Evolutionary conservation across 1,139 yeast genomes (phyloP), one percentile per base, ranked within the genome.

Genomic region (Suhomyces ambrosiae): DNA sequence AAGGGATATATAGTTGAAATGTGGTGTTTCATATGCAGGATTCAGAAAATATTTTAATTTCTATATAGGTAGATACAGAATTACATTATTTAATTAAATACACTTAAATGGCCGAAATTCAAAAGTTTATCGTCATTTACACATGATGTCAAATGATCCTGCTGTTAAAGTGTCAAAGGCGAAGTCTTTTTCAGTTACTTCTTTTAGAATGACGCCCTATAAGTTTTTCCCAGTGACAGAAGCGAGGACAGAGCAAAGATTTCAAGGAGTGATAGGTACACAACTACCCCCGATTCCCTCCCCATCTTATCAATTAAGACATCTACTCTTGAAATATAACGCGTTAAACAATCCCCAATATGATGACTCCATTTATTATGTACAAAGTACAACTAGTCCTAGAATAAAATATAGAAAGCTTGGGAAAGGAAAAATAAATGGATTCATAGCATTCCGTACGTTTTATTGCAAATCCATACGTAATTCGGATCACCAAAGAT

Each of bases 1-100:
- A 92, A 61, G 98, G 98, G 28, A 92, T 90, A 18, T 89, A 87
- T 58, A 82, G 84, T 53, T 80, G 44, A 49, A 18, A 23, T 28
- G 34, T 36, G 40, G 30, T 14, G 3, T 5, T 27, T 12, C 17
- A 9, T 23, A 26, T 33, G 27, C 37, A 37, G 37, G 33, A 37
- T 19, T 21, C 2, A n/a, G 10, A 29, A 29, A n/a, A 30, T 23
- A 12, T 24, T 24, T 24, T 27, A n/a, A n/a, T n/a, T n/a, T n/a
- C n/a, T n/a, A n/a, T n/a, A n/a, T n/a, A n/a, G n/a, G n/a, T n/a
- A n/a, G n/a, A n/a, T n/a, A n/a, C n/a, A n/a, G 22, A 10, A 15
- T 10, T 10, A 15, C 14, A 22, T n/a, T n/a, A n/a, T n/a, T n/a
- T n/a, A n/a, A n/a, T n/a, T n/a, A n/a, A n/a, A n/a, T n/a, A n/a